phyloP scores from a whole-genome alignment of 1,284 basidiomycete species.

The Ustilago curta region DNA sequence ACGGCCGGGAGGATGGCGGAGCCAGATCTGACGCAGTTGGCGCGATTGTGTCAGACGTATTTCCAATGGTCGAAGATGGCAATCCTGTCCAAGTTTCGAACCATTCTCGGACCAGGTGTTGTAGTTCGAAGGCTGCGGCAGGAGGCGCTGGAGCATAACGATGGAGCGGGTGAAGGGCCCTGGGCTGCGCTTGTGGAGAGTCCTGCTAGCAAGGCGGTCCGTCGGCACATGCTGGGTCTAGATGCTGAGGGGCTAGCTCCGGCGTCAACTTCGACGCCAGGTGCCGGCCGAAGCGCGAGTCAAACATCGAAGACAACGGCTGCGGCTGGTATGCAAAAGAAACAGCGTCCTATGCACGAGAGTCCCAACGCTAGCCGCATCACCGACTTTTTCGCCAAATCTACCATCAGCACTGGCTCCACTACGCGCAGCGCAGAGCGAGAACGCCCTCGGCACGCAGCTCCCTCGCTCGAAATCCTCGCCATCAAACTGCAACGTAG shows the following conservation, averaged over 20 bases:
- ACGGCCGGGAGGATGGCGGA: neutral
- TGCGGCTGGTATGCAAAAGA: conserved; percentile 3
- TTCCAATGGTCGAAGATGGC: conserved; percentile 35
- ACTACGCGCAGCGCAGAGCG: neutral
- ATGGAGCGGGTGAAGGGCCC: conserved; percentile 21
- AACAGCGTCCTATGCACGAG: conserved; percentile 20
- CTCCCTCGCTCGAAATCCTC: conserved; percentile 18
- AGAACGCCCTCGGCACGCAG: neutral
- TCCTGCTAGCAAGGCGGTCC: conserved; percentile 31
- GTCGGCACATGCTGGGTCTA: conserved; percentile 11
- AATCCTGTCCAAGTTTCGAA: conserved; percentile 32
- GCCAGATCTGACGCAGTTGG: conserved; percentile 24
- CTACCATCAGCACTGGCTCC: conserved; percentile 1
- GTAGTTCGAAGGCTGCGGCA: conserved; percentile 30
- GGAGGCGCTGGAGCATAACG: conserved; percentile 25
- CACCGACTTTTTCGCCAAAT: conserved; percentile 44
- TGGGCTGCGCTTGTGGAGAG: conserved; percentile 43
- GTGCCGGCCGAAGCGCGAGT: neutral
- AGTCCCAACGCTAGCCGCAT: conserved; percentile 39
- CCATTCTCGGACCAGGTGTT: conserved; percentile 26
- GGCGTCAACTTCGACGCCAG: neutral
- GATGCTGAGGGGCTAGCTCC: neutral
- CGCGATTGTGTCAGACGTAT: conserved; percentile 20
- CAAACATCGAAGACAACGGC: neutral
- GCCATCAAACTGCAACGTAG: conserved; percentile 30